Percentiles rank a stretch among this genome's conserved stretches.
Conservation (phyloP, 805 yeast genomes). For the Yarrowia deformans region DNA sequence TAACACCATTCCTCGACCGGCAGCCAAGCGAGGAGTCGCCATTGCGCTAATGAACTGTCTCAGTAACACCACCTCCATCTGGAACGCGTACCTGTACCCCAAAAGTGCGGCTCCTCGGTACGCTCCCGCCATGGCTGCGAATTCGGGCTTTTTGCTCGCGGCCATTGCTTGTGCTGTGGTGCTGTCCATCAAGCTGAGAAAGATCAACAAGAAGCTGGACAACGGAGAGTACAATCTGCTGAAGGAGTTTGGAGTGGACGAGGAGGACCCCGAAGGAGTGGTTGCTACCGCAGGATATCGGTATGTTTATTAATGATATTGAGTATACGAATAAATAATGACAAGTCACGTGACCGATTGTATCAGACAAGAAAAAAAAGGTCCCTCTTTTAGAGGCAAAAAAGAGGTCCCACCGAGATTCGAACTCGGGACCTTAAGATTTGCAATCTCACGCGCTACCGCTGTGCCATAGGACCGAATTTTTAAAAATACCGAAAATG, state of each 20-base stretch:
- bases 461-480: slow-evolving; percentile 22
- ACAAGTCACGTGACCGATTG: neutral
- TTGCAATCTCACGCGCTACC: slow-evolving; percentile 36
- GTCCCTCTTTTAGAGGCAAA: neutral
- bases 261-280: slow-evolving; percentile 20
- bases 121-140: slow-evolving; percentile 40
- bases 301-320: neutral
- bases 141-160: slow-evolving; percentile 40
- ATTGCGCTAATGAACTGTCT: slow-evolving; percentile 58
- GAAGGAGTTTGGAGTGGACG: slow-evolving; percentile 41
- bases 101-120: slow-evolving; percentile 40
- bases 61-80: slow-evolving; percentile 40
- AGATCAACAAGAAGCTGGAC: slow-evolving; percentile 41
- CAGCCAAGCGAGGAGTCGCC: slow-evolving; percentile 65
- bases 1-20: slow-evolving; percentile 63
- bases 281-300: neutral
- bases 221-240: slow-evolving; percentile 38
- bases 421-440: slow-evolving; percentile 36
- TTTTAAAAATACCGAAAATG: neutral
- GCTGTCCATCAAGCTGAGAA: slow-evolving; percentile 35
- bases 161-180: slow-evolving; percentile 22
- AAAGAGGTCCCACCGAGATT: slow-evolving; percentile 30
- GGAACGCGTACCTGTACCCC: slow-evolving; percentile 42
- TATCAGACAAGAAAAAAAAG: neutral
- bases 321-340: too few species aligned